Evolutionary conservation across 2,329 filamentous ascomycete species (phyloP), one percentile per base, ranked within the genome.

Genomic region (Westerdykella sp.): DNA sequence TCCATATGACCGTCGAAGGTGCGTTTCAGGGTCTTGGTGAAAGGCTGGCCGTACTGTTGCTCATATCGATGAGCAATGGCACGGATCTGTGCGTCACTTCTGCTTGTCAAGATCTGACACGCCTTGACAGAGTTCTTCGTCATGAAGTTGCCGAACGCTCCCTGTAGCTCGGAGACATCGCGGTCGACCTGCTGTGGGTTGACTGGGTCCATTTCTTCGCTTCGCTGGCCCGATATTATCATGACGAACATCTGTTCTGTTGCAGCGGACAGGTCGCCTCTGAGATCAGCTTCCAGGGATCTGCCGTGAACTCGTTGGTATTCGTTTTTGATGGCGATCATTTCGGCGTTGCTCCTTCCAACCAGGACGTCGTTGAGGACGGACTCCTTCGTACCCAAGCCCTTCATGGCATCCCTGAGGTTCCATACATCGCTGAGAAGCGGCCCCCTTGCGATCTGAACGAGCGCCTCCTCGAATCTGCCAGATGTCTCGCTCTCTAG

Each of bases 1-100:
- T 90, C 76, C 89, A 97, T 96, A 63, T 97, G 91, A 1, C 91
- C 91, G 0, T 83, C 86, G 68, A 96, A 96, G 58, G 93, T 82
- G 70, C 79, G 85, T 49, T 81, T 80, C 2, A 97, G 74, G 11
- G 79, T 72, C 32, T 77, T 77, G 15, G 81, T 78, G 63, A 89
- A 94, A 48, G 82, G 83, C 41, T 80, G 73, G 53, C 80, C 73
- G 69, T 93, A 73, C 32, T 35, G n/a, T 18, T 35, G n/a, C 56
- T 82, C 75, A 69, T 95, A 97, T 0, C 81, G 76, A 41, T 85
- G 78, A 11, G 78, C 76, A 47, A 97, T 88, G 31, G 89, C 89
- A 28, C 87, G 80, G 43, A 98, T 77, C 66, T 97, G 89, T 41
- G 80, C 83, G 64, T 95, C 83, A 55, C 84, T 94, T 38, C 85